A percentile compares a stretch with the other conserved stretches of the same genome.
Conservation (phyloP, 331 rosid genomes). For the Pyracantha coccinea region DNA sequence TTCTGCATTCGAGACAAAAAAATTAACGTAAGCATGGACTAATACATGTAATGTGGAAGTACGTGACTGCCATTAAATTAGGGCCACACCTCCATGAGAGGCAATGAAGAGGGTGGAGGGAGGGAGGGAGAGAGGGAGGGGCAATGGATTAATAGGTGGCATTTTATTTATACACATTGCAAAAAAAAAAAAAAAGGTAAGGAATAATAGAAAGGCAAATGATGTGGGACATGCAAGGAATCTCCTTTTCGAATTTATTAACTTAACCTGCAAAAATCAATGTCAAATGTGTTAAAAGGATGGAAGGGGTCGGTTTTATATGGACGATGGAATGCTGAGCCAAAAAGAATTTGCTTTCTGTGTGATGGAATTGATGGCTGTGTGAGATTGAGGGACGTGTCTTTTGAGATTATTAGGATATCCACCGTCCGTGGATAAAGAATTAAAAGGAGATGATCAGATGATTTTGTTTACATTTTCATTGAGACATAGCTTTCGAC, state of each 20-base stretch:
- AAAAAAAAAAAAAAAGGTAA: neutral
- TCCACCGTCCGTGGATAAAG: slow-evolving; percentile 38
- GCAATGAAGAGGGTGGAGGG: neutral
- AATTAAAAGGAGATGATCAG: slow-evolving; percentile 5
- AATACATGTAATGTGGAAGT: neutral
- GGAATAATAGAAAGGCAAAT: slow-evolving; percentile 61
- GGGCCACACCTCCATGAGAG: slow-evolving; percentile 55
- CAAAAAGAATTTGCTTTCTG: slow-evolving; percentile 36
- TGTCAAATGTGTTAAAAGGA: slow-evolving; percentile 11
- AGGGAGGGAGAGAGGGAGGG: neutral
- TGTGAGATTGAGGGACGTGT: slow-evolving; percentile 8
- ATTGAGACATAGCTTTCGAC: slow-evolving; percentile 11
- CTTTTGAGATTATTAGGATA: slow-evolving; percentile 17
- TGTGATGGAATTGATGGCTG: slow-evolving; percentile 1
- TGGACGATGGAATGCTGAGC: slow-evolving; percentile 16
- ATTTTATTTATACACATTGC: slow-evolving; percentile 17
- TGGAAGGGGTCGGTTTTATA: neutral
- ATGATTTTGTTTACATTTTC: neutral
- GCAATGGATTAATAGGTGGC: slow-evolving; percentile 37
- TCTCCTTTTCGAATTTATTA: slow-evolving; percentile 18
- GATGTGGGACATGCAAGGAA: slow-evolving; percentile 59
- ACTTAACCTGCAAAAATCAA: slow-evolving; percentile 13
- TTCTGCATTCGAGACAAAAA: slow-evolving; percentile 40
- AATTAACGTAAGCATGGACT: neutral
- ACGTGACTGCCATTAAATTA: neutral